Conservation (phyloP, 2,329 filamentous ascomycete genomes). For the Calonectria hawksworthii region DNA sequence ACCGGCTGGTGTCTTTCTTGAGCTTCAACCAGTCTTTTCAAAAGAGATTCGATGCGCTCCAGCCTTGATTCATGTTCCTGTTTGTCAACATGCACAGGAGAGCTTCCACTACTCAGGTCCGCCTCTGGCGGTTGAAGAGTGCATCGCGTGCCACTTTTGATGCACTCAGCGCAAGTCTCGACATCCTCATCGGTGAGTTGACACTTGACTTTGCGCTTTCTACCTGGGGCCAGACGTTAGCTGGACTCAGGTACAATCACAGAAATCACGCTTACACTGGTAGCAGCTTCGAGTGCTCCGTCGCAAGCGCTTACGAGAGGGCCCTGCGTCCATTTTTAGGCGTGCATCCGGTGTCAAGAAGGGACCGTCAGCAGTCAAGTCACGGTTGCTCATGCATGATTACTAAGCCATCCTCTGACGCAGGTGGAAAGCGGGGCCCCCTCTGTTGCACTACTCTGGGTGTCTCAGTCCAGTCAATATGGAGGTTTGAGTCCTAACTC, state of each 20-base stretch:
- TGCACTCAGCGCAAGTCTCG: constrained; percentile 28
- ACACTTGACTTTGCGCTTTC: constrained; percentile 36
- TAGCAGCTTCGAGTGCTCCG: constrained; percentile 31
- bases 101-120: neutral
- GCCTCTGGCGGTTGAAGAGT: constrained; percentile 18
- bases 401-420: neutral
- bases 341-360: neutral
- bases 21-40: constrained; percentile 28
- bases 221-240: constrained; percentile 18
- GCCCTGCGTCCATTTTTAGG: constrained; percentile 15
- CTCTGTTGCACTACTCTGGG: neutral
- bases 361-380: neutral
- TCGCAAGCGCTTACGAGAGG: constrained; percentile 31
- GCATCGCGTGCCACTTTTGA: constrained; percentile 28
- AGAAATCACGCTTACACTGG: constrained; percentile 12
- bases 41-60: constrained; percentile 26
- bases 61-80: constrained; percentile 22
- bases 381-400: neutral
- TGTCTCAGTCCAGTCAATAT: neutral
- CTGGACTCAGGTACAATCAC: no score
- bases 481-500: neutral
- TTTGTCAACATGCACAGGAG: neutral
- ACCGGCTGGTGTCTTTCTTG: neutral
- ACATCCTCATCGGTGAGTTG: constrained; percentile 32
- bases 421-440: neutral